Conservation (phyloP, 768 basidiomycete genomes). For the Gloeostereum incarnatum region DNA sequence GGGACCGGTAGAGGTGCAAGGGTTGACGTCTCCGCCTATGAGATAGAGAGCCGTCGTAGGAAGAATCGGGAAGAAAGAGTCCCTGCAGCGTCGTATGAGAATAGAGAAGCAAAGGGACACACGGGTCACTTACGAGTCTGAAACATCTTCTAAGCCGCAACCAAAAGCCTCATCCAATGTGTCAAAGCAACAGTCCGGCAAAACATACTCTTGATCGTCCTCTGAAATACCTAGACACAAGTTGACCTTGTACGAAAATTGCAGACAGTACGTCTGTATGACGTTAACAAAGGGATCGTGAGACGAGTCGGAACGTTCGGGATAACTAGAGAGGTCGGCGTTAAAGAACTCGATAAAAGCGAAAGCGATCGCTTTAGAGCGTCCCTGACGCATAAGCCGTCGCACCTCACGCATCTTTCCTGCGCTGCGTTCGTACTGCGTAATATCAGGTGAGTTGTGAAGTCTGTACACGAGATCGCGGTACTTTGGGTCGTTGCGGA, state of each 20-base stretch:
- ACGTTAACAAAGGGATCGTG: constrained; percentile 6
- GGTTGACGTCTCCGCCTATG: constrained; percentile 23
- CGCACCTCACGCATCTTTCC: constrained; percentile 19
- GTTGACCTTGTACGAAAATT: constrained; percentile 32
- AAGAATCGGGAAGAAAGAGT: constrained; percentile 47
- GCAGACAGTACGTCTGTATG: constrained; percentile 40
- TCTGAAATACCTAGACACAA: constrained; percentile 44
- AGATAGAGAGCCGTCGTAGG: constrained; percentile 47
- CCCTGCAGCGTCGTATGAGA: constrained; percentile 14
- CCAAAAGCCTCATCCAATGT: constrained; percentile 40
- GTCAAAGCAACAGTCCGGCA: constrained; percentile 45
- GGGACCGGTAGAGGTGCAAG: constrained; percentile 7
- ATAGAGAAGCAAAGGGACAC: constrained; percentile 13
- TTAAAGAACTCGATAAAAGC: constrained; percentile 19
- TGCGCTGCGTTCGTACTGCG: constrained; percentile 10
- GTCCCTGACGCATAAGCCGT: constrained; percentile 5
- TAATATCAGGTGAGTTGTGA: constrained; percentile 14
- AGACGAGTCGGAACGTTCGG: too few species aligned
- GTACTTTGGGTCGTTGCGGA: constrained; percentile 44
- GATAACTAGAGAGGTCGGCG: constrained; percentile 10
- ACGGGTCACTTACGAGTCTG: constrained; percentile 24
- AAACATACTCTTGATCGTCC: constrained; percentile 47
- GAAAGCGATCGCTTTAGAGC: constrained; percentile 8
- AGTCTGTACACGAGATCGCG: constrained; percentile 24
- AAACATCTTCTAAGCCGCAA: constrained; percentile 15